These are phyloP conservation scores for Aphanomyces invadans DNA, from an alignment of 352 stramenopile species.

Conservation along the genomic window DNA sequence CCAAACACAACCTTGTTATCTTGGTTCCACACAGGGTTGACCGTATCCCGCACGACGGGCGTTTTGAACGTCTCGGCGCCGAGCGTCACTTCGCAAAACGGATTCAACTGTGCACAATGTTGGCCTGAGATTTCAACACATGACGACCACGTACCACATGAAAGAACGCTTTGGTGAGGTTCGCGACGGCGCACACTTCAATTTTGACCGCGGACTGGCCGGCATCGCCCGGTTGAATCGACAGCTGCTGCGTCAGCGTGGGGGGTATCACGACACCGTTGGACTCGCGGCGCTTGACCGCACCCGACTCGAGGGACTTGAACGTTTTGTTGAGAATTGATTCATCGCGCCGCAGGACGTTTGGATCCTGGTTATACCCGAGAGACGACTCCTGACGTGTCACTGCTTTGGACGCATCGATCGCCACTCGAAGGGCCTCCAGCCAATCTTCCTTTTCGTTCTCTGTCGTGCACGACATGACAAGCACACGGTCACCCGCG, in stretches of 20 bases:
- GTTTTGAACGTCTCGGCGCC: slow-evolving; percentile 77
- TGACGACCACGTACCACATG: slow-evolving; percentile 4
- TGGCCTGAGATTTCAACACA: neutral
- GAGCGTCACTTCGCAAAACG: slow-evolving; percentile 50
- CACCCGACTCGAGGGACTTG: neutral
- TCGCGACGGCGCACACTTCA: slow-evolving; percentile 11
- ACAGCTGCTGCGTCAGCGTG: neutral
- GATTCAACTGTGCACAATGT: slow-evolving; percentile 12
- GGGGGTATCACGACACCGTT: too few relatives aligned
- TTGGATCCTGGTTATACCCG: neutral
- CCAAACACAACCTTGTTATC: slow-evolving; percentile 79
- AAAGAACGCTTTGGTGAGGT: slow-evolving; percentile 22
- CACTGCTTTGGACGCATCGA: slow-evolving; percentile 15
- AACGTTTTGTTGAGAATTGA: neutral
- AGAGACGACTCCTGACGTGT: neutral
- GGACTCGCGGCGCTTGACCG: neutral
- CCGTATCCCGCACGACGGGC: slow-evolving; percentile 64
- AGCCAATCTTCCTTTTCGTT: slow-evolving; percentile 17
- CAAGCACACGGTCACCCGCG: slow-evolving; percentile 8
- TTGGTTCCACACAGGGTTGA: slow-evolving; percentile 72
- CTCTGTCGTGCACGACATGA: slow-evolving; percentile 19
- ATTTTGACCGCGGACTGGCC: slow-evolving; percentile 1
- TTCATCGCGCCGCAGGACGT: neutral
- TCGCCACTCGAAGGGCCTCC: slow-evolving; percentile 11
- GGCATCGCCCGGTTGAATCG: neutral